Evolutionary conservation across 495 filamentous ascomycete genomes (phyloP), one percentile per base, ranked within the genome.

Genomic region (Penicillium alfredii): DNA sequence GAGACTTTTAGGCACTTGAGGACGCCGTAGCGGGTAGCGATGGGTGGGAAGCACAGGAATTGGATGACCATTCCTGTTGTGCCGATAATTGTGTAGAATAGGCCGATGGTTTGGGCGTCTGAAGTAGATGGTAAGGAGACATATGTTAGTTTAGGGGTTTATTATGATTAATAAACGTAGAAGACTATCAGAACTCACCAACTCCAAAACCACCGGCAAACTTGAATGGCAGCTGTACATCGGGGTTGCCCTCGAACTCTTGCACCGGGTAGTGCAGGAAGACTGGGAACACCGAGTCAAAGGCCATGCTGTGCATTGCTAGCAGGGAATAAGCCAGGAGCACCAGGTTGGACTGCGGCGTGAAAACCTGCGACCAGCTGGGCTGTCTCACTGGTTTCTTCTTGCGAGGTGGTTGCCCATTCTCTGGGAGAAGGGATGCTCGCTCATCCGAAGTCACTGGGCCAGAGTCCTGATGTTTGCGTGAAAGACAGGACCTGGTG

Each of bases 201-300:
- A 86, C 66, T 0, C 82, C 82, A 46, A 88, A 90, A 0, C 87
- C 87, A 31, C 86, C 80, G 3, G 73, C 67, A 51, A 93, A 93
- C 46, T 81, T 77, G 60, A 93, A 82, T 0, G 86, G 86, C 2
- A 86, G 69, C n/a, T 62, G 38, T 6, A 73, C 64, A 20, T 72
- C 64, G 0, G 78, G 79, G 52, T 83, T 80, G 8, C 58, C 49
- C 2, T 64, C 39, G 18, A 75, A 55, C 0, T 71, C 53, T 42
- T 81, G 74, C 4, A 47, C 51, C 0, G 82, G 85, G 48, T 80
- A 80, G 55, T 90, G 84, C 55, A 92, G 74, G 51, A 89, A 90
- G 1, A 90, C 82, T 1, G 86, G 82, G 3, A 92, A 67, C 6
- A 87, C 67, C 36, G 89, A 84, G 56, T 94, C 86, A 51, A 76